Percentiles rank a stretch among this genome's conserved stretches.
Evolutionary conservation across 2,329 filamentous ascomycete species (phyloP).

Genomic region (Geoglossum cookeanum): DNA sequence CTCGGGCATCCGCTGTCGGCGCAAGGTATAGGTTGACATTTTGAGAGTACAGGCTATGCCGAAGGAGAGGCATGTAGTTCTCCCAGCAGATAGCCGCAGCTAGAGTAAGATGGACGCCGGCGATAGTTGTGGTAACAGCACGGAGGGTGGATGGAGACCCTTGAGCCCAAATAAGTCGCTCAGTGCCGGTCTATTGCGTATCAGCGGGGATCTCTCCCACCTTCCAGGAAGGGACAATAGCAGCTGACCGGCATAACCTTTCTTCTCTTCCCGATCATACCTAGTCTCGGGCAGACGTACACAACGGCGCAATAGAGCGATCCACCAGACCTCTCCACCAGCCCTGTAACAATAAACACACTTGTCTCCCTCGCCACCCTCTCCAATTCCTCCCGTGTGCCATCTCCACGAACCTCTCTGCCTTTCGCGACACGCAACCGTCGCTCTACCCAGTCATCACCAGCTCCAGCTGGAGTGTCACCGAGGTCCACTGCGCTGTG

Average conservation of each 20-base stretch:
- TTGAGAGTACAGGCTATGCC: constrained; percentile 69
- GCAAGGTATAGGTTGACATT: constrained; percentile 86
- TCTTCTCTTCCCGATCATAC: constrained; percentile 63
- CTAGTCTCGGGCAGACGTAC: constrained; percentile 58
- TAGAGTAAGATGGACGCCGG: constrained; percentile 60
- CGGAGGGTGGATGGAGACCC: constrained; percentile 60
- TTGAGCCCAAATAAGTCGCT: constrained; percentile 78
- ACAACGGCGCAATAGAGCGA: constrained; percentile 69
- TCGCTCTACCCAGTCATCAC: constrained; percentile 49
- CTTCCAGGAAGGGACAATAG: neutral
- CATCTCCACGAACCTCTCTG: constrained; percentile 38
- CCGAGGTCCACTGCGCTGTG: constrained; percentile 63
- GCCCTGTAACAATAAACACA: constrained; percentile 62
- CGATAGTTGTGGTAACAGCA: constrained; percentile 62
- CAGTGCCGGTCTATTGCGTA: constrained; percentile 43
- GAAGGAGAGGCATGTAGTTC: constrained; percentile 81
- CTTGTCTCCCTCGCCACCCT: constrained; percentile 54
- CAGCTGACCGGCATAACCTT: constrained; percentile 70
- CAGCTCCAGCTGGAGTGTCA: constrained; percentile 53
- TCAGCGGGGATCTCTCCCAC: neutral
- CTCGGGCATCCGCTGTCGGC: constrained; percentile 69
- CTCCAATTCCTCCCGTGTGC: constrained; percentile 66
- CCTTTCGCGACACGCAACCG: constrained; percentile 29
- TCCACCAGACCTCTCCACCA: constrained; percentile 64
- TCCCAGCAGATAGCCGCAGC: constrained; percentile 92